Base-by-base conservation (phyloP, 768 basidiomycete genomes). In the Fistulinella prunicolor region DNA sequence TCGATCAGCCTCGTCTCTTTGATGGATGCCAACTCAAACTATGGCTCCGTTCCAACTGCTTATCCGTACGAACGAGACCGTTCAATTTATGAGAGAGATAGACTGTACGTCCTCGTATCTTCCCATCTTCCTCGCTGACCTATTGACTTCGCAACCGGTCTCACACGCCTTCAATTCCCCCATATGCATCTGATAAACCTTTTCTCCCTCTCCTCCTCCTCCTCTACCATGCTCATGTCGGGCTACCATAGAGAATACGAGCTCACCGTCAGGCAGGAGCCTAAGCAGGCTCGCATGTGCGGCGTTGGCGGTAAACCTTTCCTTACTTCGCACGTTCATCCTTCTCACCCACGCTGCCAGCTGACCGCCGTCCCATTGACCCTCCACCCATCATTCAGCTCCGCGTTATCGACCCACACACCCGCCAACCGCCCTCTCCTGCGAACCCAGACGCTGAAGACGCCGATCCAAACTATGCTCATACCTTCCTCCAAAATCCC, bases 351-450 rank as follows among this genome's bases (percentile, higher is more conserved):
- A 32, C 44, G 4, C 20, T 28, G n/a, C 29, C 70, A 88, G 93
- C 91, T 46, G 94, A 95, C 77, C 80, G 94, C n/a, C 78, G 94
- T 30, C 94, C 94, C 3, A 93, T 97, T 63, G 94, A 97, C 74
- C 94, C 94, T 0, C 93, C 94, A 1, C 94, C 94, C 16, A 94
- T 97, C 70, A 84, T 97, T n/a, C 92, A 95, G 67, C 82, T 97
- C 8, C 83, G 87, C 46, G 89, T 96, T 46, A 75, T 90, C 57
- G 87, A 93, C 70, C 83, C 81, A 9, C 59, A 70, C 22, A 62
- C 66, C 26, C 71, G 64, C 23, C 62, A 63, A 21, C 65, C 63
- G 0, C 67, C 67, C 10, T 54, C 56, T 9, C 50, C 63, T 0
- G 49, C 56, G 3, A 64, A 68, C 6, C 55, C 60, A 28, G 66